Base-by-base conservation (phyloP, 441 rosid species). In the Biscutella laevigata region DNA sequence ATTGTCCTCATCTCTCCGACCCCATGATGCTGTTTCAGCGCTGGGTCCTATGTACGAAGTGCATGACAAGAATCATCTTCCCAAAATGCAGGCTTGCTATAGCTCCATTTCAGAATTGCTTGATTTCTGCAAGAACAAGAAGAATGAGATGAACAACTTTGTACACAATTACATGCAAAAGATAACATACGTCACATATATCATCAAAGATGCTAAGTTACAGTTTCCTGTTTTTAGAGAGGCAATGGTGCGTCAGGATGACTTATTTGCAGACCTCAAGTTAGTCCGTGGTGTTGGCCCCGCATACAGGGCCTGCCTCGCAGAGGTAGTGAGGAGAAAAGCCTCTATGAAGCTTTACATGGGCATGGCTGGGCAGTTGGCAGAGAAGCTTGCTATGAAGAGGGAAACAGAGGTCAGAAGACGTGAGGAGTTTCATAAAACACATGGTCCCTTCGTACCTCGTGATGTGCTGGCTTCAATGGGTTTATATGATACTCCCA, bases 301-400 rank as follows among this genome's bases (percentile, higher is more conserved):
- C 27, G 95, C 97, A 43, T 94, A 94, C 66, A 83, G 97, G 61
- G 88, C 97, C 40, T 94, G 99, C 71, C 95, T 94, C 53, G 97
- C 99, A 5, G 99, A 94, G 74, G 77, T 84, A 24, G 87, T 84
- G 53, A 78, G 99, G 69, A 86, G 99, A 76, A 94, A 81, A 71
- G 85, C 95, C 25, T 89, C 94, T 58, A 79, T 80, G 97, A 94
- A 86, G 66, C 95, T 94, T 59, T 84, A 89, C 73, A 80, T 89
- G 99, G 99, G 97, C 61, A 76, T 78, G 90, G 99, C 97, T 60
- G 99, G 97, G 49, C 96, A 86, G 53, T 57, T 94, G 73, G 99
- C 99, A 39, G 99, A 94, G 67, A 81, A 59, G 77, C 95, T 94
- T 64, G 99, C 99, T 5, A 74, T 80, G 64, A 84, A 80, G 71